Conservation (phyloP, 495 filamentous ascomycete genomes). For the Lepidopterella palustris region DNA sequence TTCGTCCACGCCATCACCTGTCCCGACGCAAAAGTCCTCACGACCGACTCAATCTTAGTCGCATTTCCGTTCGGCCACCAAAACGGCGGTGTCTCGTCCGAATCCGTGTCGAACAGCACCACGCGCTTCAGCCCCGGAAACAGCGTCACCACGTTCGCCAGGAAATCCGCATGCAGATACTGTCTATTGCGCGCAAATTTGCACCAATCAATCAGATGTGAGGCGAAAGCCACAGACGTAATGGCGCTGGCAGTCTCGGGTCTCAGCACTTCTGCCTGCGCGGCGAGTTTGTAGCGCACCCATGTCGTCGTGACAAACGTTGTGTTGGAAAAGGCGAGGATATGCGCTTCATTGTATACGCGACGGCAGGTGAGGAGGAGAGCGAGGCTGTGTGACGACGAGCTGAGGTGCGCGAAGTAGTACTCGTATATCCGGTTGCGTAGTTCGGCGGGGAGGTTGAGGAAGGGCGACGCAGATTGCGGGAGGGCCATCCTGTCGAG, state of each 20-base stretch:
- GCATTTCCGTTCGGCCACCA: background rate
- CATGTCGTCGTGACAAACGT: conserved; percentile 1
- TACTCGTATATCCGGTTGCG: conserved; percentile 1
- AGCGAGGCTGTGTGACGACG: background rate
- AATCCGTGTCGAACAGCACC: background rate
- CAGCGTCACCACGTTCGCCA: background rate
- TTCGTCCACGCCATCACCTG: background rate
- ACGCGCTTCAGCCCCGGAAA: background rate
- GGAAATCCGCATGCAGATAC: background rate
- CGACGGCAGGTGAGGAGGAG: background rate
- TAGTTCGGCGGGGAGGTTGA: background rate
- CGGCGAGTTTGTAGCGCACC: background rate
- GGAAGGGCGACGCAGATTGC: background rate
- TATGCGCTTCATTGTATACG: conserved; percentile 1
- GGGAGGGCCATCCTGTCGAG: background rate
- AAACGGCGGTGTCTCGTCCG: background rate
- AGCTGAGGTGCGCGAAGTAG: background rate
- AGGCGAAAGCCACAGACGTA: background rate
- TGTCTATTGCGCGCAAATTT: background rate
- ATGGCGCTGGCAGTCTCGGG: background rate
- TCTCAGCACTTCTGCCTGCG: background rate
- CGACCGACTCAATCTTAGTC: background rate
- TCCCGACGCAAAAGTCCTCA: background rate
- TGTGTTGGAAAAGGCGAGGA: background rate
- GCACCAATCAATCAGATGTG: background rate